Percentiles rank a stretch among this genome's conserved stretches.
Conservation (phyloP, 768 basidiomycete genomes). For the Phallus indusiatus region DNA sequence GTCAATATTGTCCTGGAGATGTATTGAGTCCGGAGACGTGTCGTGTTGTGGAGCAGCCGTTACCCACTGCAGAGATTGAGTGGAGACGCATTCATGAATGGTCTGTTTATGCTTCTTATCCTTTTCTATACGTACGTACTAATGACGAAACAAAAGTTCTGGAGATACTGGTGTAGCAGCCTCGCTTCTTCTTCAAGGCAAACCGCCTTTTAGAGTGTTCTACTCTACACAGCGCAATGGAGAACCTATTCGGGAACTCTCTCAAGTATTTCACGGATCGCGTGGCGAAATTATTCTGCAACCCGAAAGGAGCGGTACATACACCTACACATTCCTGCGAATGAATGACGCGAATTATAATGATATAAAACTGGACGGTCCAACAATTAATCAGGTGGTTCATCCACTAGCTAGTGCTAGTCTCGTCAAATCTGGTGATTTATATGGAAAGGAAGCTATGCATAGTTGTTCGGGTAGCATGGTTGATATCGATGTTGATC, state of each 20-base stretch:
- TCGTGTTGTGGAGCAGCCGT: slow-evolving; percentile 61
- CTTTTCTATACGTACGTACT: slow-evolving; percentile 5
- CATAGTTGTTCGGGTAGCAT: slow-evolving; percentile 66
- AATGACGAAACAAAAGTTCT: slow-evolving; percentile 37
- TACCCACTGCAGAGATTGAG: slow-evolving; percentile 76
- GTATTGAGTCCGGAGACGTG: slow-evolving; percentile 79
- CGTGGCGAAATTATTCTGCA: slow-evolving; percentile 76
- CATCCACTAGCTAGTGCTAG: slow-evolving; percentile 81
- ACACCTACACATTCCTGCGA: slow-evolving; percentile 70
- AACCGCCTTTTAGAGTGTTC: slow-evolving; percentile 79
- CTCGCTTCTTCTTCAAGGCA: slow-evolving; percentile 76
- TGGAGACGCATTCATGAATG: slow-evolving; percentile 90
- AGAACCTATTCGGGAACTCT: slow-evolving; percentile 48
- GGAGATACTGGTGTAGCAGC: slow-evolving; percentile 89
- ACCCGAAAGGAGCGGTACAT: slow-evolving; percentile 79
- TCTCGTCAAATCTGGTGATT: slow-evolving; percentile 47
- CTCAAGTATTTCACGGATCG: slow-evolving; percentile 54
- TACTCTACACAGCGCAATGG: slow-evolving; percentile 68
- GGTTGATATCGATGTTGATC: slow-evolving; percentile 71
- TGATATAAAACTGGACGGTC: slow-evolving; percentile 61
- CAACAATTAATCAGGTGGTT: slow-evolving; percentile 78
- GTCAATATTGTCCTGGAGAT: slow-evolving; percentile 73
- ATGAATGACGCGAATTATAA: slow-evolving; percentile 82
- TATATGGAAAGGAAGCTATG: slow-evolving; percentile 38
- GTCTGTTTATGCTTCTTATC: slow-evolving; percentile 24